Base-by-base conservation (phyloP, 495 filamentous ascomycete genomes). In the Trichocladium uniseriatum region DNA sequence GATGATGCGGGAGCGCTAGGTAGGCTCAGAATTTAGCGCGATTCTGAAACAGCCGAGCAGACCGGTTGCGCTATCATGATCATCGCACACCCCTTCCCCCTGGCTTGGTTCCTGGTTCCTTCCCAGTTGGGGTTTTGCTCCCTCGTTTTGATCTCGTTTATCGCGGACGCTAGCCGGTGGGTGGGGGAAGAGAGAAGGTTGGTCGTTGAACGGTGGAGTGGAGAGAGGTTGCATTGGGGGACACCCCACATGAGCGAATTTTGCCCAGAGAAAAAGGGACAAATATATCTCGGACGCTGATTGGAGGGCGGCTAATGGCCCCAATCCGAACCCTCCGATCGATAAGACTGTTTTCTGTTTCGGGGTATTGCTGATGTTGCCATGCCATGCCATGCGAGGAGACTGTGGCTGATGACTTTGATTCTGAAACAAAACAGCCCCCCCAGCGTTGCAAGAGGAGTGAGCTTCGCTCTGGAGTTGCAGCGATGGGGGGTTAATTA, bases 221-320 rank as follows among this genome's bases (percentile, higher is more conserved):
- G n/a, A n/a, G n/a, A n/a, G 15, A 31, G 24, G 36, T 49, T 19
- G 40, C 46, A 18, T 49, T 16, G 38, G 14, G 7, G 16, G 6
- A 2, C 31, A 7, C 15, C 41, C 48, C 24, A 29, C 35, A 27
- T 19, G 29, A 41, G 27, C 5, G 38, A 34, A 36, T 41, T 43
- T 45, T 45, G 39, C 37, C 52, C 52, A 27, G 24, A n/a, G n/a
- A n/a, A n/a, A n/a, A n/a, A n/a, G n/a, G n/a, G n/a, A n/a, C 27
- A 45, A 54, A 49, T 44, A 45, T 54, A 54, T 9, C 34, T 37
- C 10, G 14, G 18, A 4, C 3, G 6, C 8, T 54, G 52, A 54
- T 49, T 54, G 52, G 52, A 44, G 24, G 40, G 52, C 52, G 52
- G 20, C 41, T 45, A 54, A 19, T 6, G 9, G 0, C 1, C 7